Percentiles rank a stretch among this genome's conserved stretches.
These are phyloP conservation scores for Alternaria triticimaculans DNA, from an alignment of 2,329 filamentous ascomycete species.

Conservation along the genomic window DNA sequence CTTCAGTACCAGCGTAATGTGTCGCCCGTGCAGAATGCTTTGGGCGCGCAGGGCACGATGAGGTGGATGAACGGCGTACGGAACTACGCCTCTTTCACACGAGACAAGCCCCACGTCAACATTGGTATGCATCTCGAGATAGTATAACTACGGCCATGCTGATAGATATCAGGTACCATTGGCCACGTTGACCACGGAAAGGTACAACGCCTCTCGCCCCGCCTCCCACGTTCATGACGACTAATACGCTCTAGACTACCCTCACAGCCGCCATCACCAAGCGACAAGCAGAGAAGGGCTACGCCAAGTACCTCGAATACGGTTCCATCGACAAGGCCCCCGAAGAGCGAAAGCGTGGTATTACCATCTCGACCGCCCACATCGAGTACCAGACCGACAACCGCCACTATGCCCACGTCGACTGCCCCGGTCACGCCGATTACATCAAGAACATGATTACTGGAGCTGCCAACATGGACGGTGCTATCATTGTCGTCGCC, in stretches of 20 bases:
- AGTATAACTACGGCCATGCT: slow-evolving; percentile 1
- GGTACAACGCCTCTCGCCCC: slow-evolving; percentile 58
- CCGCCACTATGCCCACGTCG: slow-evolving; percentile 98
- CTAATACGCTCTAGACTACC: slow-evolving; percentile 72
- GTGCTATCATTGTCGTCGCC: slow-evolving; percentile 97
- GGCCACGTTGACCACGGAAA: slow-evolving; percentile 99
- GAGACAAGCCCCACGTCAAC: slow-evolving; percentile 97
- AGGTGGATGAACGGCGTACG: slow-evolving; percentile 70
- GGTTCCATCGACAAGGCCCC: slow-evolving; percentile 98
- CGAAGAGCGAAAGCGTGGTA: slow-evolving; percentile 99
- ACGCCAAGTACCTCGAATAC: slow-evolving; percentile 96
- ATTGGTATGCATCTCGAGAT: slow-evolving; percentile 69
- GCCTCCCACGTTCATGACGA: slow-evolving; percentile 17
- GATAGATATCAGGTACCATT: slow-evolving; percentile 74
- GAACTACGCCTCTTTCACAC: slow-evolving; percentile 75
- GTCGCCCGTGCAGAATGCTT: slow-evolving; percentile 77
- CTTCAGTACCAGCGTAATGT: slow-evolving; percentile 69
- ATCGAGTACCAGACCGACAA: slow-evolving; percentile 96
- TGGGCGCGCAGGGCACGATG: slow-evolving; percentile 67
- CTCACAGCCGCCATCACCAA: slow-evolving; percentile 99
- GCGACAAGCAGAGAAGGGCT: slow-evolving; percentile 91
- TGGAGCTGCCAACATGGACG: slow-evolving; percentile 98
- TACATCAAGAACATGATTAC: slow-evolving; percentile 99
- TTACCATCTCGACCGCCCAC: slow-evolving; percentile 97
- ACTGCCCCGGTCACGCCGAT: slow-evolving; percentile 99